Conservation (phyloP, 441 rosid species). For the Eruca vesicaria region DNA sequence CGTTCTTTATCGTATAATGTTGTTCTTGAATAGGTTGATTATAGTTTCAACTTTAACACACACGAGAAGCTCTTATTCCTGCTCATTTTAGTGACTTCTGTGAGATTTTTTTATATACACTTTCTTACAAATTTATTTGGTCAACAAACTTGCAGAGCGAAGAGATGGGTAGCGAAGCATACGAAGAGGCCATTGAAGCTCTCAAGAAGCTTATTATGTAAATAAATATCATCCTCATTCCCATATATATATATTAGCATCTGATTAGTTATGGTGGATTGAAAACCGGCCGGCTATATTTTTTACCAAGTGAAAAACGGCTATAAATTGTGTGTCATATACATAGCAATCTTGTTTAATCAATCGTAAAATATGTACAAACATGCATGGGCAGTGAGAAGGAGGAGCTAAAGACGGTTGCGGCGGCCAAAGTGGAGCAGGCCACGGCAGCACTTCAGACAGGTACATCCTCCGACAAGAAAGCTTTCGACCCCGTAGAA, state of each 20-base stretch:
- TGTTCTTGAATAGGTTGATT: constrained; percentile 26
- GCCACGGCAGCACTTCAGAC: constrained; percentile 64
- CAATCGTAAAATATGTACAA: background rate
- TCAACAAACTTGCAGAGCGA: constrained; percentile 49
- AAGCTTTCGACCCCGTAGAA: constrained; percentile 52
- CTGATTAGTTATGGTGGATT: background rate
- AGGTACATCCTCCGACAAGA: constrained; percentile 38
- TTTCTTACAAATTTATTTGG: constrained; percentile 2
- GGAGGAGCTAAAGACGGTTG: constrained; percentile 65
- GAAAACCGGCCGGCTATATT: background rate
- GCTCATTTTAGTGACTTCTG: background rate
- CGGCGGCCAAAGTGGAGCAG: constrained; percentile 77
- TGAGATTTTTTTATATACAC: background rate
- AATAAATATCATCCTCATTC: background rate
- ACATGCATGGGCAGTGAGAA: constrained; percentile 60
- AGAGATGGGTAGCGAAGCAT: constrained; percentile 73
- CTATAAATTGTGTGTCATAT: background rate
- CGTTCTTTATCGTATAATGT: constrained; percentile 9
- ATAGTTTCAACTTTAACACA: constrained; percentile 16
- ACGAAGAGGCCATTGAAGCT: constrained; percentile 79
- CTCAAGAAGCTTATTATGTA: constrained; percentile 87
- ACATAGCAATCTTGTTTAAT: background rate
- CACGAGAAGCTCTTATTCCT: background rate
- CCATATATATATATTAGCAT: background rate
- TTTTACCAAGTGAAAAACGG: background rate